Percentiles rank a stretch among this genome's conserved stretches.
phyloP scores from a whole-genome alignment of 2,329 filamentous ascomycete genomes.

The Paecilomyces dactylethromorphus region DNA sequence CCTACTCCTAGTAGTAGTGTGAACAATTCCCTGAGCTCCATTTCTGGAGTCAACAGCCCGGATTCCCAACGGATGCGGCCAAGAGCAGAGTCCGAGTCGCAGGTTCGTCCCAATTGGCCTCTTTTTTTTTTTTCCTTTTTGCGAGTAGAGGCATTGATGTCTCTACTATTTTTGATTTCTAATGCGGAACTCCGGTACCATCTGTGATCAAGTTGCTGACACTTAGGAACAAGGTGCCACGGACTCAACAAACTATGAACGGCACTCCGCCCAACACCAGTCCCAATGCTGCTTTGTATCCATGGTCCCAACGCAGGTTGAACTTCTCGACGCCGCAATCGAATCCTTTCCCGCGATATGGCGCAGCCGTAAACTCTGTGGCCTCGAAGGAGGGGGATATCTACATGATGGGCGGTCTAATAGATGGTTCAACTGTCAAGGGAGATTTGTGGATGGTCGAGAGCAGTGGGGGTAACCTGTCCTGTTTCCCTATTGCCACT shows the following conservation, averaged over 20 bases:
- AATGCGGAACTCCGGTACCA: not conserved
- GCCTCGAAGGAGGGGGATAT: slow-evolving; percentile 96
- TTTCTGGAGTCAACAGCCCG: slow-evolving; percentile 58
- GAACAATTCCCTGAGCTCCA: slow-evolving; percentile 60
- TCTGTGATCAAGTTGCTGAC: not conserved
- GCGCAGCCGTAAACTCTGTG: slow-evolving; percentile 85
- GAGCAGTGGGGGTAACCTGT: slow-evolving; percentile 70
- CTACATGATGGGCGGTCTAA: slow-evolving; percentile 94
- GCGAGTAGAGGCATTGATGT: not conserved
- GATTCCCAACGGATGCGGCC: slow-evolving; percentile 57
- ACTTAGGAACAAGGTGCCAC: slow-evolving; percentile 16
- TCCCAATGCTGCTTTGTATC: slow-evolving; percentile 77
- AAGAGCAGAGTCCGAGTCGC: slow-evolving; percentile 48
- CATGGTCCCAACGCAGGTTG: slow-evolving; percentile 86
- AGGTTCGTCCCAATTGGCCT: slow-evolving; percentile 35
- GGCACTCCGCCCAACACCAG: slow-evolving; percentile 40
- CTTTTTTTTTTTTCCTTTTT: not conserved
- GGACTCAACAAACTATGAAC: slow-evolving; percentile 49
- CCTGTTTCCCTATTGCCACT: slow-evolving; percentile 86
- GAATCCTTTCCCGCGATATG: slow-evolving; percentile 92
- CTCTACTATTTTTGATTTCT: not conserved
- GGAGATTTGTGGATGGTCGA: slow-evolving; percentile 98
- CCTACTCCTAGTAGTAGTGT: slow-evolving; percentile 70
- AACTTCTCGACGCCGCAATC: slow-evolving; percentile 76
- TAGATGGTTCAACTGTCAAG: slow-evolving; percentile 92